Base-by-base conservation (phyloP, 2,329 filamentous ascomycete genomes). In the Aspergillus pseudoglaucus region DNA sequence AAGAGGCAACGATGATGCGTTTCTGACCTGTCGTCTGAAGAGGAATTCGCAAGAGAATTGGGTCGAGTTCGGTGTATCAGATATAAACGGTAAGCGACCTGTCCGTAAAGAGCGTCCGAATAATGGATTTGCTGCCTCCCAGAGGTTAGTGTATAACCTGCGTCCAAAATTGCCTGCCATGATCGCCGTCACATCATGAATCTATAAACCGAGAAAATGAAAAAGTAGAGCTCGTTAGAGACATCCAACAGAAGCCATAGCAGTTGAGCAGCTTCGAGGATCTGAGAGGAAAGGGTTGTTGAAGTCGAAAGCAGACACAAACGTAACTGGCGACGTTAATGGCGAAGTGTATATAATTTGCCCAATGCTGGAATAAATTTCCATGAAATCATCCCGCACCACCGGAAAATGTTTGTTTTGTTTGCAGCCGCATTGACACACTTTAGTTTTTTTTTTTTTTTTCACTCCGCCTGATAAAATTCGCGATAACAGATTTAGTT, bases 101-200 rank as follows among this genome's bases (percentile, higher is more conserved):
- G 57, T 48, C 51, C 58, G 59, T 50, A 62, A 45, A 38, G 55
- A 54, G 41, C 57, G 56, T 48, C 57, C 59, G 35, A 67, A 46
- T 48, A 67, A 55, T 50, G 64, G 66, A 54, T 60, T 59, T 45
- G 66, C 64, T 42, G 65, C 52, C 55, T 65, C 64, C 62, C 70
- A 67, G 50, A 74, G 54, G 48, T 67, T 71, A 64, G 71, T 69
- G 60, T 71, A 74, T 54, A 76, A 62, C 63, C 66, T 72, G 49
- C 68, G 67, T 66, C 67, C 72, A 59, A 75, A 63, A 58, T 69
- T 69, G 54, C 65, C 62, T 61, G 71, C 67, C 74, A 76, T 77
- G 50, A 56, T 70, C 62, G 59, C 57, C 54, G 60, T 64, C 59
- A 67, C 74, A 75, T 76, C 53, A 57, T 75, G 70, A 55, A 49